Evolutionary conservation across 2,329 filamentous ascomycete genomes (phyloP).

Genomic region (Calonectria hongkongensis): DNA sequence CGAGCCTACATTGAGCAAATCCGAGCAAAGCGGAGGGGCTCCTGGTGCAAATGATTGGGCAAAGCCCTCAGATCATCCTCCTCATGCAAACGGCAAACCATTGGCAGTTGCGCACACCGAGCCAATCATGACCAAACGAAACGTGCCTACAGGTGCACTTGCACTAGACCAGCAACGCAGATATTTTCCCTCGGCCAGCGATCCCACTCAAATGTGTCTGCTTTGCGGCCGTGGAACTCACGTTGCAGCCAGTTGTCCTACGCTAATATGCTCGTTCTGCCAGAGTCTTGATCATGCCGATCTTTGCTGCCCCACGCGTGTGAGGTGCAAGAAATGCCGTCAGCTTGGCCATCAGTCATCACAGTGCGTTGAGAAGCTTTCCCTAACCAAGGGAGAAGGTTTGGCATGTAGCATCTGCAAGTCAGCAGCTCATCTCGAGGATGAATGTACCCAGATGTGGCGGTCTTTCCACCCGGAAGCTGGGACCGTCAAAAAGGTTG

Average conservation of each 20-base stretch:
- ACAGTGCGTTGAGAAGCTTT: constrained; percentile 74
- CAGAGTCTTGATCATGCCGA: constrained; percentile 66
- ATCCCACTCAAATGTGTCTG: constrained; percentile 68
- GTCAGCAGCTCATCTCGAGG: constrained; percentile 74
- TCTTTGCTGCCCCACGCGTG: constrained; percentile 69
- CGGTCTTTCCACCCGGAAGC: constrained; percentile 69
- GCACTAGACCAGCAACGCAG: constrained; percentile 63
- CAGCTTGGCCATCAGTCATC: constrained; percentile 75
- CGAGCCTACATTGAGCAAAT: constrained; percentile 47
- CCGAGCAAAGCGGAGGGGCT: constrained; percentile 36
- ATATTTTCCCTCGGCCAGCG: constrained; percentile 72
- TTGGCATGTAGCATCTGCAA: constrained; percentile 78
- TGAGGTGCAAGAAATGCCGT: constrained; percentile 75
- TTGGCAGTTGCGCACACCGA: constrained; percentile 26
- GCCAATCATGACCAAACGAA: constrained; percentile 45
- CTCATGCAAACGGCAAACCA: constrained; percentile 40
- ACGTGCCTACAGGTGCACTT: constrained; percentile 56
- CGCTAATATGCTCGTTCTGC: constrained; percentile 70
- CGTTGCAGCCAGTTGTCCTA: constrained; percentile 65
- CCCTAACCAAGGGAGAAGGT: constrained; percentile 70
- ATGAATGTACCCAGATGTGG: constrained; percentile 77
- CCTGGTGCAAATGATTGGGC: constrained; percentile 35
- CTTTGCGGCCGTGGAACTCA: constrained; percentile 72
- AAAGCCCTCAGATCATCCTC: constrained; percentile 12
- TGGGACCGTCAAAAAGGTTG: constrained; percentile 67